These are phyloP conservation scores for Trichosporon sp. DNA, from an alignment of 1,284 basidiomycete species.

Conservation along the genomic window DNA sequence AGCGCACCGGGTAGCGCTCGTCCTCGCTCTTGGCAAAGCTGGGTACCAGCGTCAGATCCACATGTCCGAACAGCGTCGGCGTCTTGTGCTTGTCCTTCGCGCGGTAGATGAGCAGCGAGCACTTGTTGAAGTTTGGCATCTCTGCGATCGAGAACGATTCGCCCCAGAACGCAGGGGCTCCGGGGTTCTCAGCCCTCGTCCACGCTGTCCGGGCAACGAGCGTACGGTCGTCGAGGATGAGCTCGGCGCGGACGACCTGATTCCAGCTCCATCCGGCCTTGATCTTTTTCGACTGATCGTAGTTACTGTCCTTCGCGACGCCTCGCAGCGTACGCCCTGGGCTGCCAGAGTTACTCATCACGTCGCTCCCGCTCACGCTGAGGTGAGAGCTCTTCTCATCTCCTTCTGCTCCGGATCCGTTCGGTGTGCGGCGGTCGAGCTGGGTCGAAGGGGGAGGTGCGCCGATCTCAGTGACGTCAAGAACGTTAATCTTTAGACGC, in stretches of 20 bases:
- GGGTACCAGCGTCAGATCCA: conserved; percentile 24
- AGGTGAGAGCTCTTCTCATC: conserved; percentile 9
- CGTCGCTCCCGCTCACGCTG: neutral
- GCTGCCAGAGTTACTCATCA: neutral
- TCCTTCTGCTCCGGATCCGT: neutral
- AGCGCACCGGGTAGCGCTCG: conserved; percentile 29
- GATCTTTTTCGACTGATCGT: neutral
- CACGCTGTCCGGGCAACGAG: conserved; percentile 26
- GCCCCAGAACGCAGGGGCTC: conserved; percentile 28
- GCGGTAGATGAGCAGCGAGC: conserved; percentile 11
- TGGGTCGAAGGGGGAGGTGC: neutral
- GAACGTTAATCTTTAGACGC: conserved; percentile 21
- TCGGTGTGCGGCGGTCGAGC: neutral
- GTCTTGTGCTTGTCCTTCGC: conserved; percentile 9
- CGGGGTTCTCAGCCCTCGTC: conserved; percentile 20
- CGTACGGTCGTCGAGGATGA: conserved; percentile 17
- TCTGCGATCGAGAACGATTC: conserved; percentile 23
- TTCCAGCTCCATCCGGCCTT: conserved; percentile 22
- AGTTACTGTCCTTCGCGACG: neutral
- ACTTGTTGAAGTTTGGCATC: conserved; percentile 19
- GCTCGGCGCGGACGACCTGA: conserved; percentile 23
- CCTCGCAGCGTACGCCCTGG: neutral
- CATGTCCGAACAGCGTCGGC: conserved; percentile 20
- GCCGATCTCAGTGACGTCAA: conserved; percentile 24
- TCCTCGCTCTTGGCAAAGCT: conserved; percentile 21